These are phyloP conservation scores for Tanacetum coccineum DNA, from an alignment of 129 eudicot genomes.

Conservation along the genomic window DNA sequence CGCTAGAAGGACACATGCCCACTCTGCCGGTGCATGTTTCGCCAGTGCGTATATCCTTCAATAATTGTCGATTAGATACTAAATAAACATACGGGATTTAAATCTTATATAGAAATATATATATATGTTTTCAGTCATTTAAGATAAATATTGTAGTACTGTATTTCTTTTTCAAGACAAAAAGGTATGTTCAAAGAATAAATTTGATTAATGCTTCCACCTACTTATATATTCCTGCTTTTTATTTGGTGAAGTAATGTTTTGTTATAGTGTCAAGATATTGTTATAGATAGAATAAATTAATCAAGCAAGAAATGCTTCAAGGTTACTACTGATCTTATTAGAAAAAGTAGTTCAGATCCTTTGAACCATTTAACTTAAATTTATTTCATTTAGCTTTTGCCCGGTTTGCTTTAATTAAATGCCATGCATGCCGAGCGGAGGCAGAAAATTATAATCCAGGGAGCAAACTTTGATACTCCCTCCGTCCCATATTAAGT, in stretches of 20 bases:
- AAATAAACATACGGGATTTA: not conserved
- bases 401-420: not conserved
- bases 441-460: too few species aligned
- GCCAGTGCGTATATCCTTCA: too few species aligned
- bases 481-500: too few species aligned
- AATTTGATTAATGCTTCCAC: not conserved
- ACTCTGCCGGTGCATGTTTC: too few species aligned
- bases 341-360: conserved; percentile 4
- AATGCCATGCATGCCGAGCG: not conserved
- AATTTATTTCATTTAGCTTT: not conserved
- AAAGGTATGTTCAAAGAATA: not conserved
- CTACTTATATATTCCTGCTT: conserved; percentile 6
- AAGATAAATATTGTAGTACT: not conserved
- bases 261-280: not conserved
- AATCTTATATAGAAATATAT: not conserved
- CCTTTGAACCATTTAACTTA: not conserved
- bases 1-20: too few species aligned
- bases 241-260: not conserved
- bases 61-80: too few species aligned
- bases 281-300: too few species aligned
- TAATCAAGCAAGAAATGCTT: not conserved
- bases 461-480: too few species aligned
- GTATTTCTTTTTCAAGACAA: not conserved
- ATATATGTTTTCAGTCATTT: not conserved
- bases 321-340: not conserved